phyloP scores from a whole-genome alignment of 2,329 filamentous ascomycete species.

The Aspergillus quadrilineatus region DNA sequence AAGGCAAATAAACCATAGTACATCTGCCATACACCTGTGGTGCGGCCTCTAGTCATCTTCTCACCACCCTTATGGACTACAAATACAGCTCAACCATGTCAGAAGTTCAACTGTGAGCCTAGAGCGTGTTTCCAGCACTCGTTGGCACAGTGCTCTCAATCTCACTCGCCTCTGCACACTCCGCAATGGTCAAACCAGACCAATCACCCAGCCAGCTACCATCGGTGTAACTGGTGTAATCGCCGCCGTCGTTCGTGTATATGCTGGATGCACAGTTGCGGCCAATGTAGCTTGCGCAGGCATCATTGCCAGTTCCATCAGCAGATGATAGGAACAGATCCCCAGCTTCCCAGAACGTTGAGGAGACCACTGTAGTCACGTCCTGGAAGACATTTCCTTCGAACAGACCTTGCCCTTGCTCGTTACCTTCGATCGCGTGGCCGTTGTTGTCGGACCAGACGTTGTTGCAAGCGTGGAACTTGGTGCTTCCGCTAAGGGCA shows the following conservation, averaged over 20 bases:
- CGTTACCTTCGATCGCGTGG: slow-evolving; percentile 44
- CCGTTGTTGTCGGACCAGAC: slow-evolving; percentile 41
- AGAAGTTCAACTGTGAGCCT: neutral
- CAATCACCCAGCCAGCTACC: neutral
- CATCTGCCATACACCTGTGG: too few relatives aligned
- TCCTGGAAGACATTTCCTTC: slow-evolving; percentile 48
- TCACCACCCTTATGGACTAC: too few relatives aligned
- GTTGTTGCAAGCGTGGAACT: slow-evolving; percentile 50
- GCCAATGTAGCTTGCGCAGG: neutral
- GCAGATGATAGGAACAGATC: neutral
- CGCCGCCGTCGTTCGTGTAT: neutral
- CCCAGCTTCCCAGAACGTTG: neutral
- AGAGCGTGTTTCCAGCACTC: neutral
- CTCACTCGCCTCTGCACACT: slow-evolving; percentile 1
- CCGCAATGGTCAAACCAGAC: neutral
- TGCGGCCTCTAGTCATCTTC: too few relatives aligned
- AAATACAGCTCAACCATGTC: too few relatives aligned
- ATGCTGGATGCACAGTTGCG: neutral
- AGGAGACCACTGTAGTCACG: slow-evolving; percentile 22
- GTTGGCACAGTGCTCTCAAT: neutral
- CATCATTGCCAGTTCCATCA: neutral
- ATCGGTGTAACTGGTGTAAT: neutral
- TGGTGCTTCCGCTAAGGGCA: slow-evolving; percentile 54
- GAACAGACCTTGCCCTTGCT: slow-evolving; percentile 33
- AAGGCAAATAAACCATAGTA: too few relatives aligned